A percentile compares a stretch with the other conserved stretches of the same genome.
These are phyloP conservation scores for Aspergillus sergii DNA, from an alignment of 2,329 filamentous ascomycete genomes.

Conservation along the genomic window DNA sequence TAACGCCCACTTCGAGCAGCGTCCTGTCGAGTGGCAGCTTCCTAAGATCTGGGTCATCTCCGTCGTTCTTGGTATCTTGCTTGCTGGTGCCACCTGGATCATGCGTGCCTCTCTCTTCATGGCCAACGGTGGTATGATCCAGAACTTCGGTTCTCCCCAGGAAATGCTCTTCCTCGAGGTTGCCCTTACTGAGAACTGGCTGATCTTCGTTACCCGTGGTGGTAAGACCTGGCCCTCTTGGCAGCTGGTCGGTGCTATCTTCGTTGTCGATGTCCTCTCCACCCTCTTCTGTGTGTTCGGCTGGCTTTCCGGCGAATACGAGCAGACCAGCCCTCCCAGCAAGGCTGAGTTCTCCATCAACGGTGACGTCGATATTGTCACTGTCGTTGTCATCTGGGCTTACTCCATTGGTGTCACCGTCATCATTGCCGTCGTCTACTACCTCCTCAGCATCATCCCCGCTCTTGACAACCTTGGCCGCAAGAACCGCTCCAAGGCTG, in stretches of 20 bases:
- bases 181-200: conserved; percentile 92
- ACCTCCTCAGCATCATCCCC: conserved; percentile 49
- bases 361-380: conserved; percentile 61
- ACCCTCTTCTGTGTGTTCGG: conserved; percentile 77
- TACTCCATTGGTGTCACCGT: conserved; percentile 58
- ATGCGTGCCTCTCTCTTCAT: conserved; percentile 72
- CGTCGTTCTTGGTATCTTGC: conserved; percentile 61
- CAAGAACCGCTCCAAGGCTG: conserved; percentile 53
- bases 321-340: conserved; percentile 31
- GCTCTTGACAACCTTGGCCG: conserved; percentile 55
- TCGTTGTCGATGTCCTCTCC: conserved; percentile 70
- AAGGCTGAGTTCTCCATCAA: conserved; percentile 42
- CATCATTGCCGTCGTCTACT: conserved; percentile 57
- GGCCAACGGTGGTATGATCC: conserved; percentile 69
- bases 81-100: conserved; percentile 73
- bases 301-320: conserved; percentile 63
- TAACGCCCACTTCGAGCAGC: conserved; percentile 73
- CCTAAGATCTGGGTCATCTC: conserved; percentile 79
- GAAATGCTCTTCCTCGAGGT: conserved; percentile 87
- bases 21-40: conserved; percentile 78
- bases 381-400: conserved; percentile 55
- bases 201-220: conserved; percentile 94
- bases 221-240: conserved; percentile 73
- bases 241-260: conserved; percentile 72
- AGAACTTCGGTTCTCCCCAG: conserved; percentile 74